These are phyloP conservation scores for Hamigera avellanea DNA, from an alignment of 495 filamentous ascomycete species.

Conservation along the genomic window DNA sequence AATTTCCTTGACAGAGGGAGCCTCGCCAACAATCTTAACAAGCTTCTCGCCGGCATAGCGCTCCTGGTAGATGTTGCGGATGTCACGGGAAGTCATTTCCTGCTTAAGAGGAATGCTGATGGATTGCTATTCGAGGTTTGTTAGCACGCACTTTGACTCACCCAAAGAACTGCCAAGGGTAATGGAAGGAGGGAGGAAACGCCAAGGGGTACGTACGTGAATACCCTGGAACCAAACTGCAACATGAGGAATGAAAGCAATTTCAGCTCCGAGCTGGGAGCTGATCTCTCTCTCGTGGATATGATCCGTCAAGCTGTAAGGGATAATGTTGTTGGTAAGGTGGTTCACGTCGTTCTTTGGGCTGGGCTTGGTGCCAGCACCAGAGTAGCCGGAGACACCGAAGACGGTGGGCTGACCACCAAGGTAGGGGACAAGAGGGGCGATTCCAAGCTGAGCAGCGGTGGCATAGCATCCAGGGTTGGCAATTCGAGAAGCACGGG, in stretches of 20 bases:
- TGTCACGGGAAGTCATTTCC: conserved; percentile 79
- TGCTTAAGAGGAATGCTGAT: conserved; percentile 80
- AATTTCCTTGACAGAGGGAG: conserved; percentile 79
- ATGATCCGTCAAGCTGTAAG: conserved; percentile 89
- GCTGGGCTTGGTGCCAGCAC: conserved; percentile 89
- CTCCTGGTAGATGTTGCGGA: conserved; percentile 91
- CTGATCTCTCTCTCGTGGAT: conserved; percentile 92
- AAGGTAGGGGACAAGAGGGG: conserved; percentile 69
- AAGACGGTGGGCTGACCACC: conserved; percentile 77
- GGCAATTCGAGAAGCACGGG: conserved; percentile 73
- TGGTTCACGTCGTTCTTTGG: conserved; percentile 91
- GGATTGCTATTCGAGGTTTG: conserved; percentile 46
- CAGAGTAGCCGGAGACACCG: conserved; percentile 91
- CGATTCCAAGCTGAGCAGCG: conserved; percentile 85
- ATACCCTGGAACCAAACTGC: conserved; percentile 98
- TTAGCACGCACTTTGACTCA: background rate
- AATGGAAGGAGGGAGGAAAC: background rate
- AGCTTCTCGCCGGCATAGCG: conserved; percentile 91
- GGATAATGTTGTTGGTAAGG: conserved; percentile 81
- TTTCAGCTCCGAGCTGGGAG: conserved; percentile 58
- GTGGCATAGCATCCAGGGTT: conserved; percentile 98
- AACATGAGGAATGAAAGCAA: conserved; percentile 91
- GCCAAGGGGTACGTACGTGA: conserved; percentile 39
- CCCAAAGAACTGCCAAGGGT: background rate
- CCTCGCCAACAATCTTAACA: conserved; percentile 82